A percentile compares a stretch with the other conserved stretches of the same genome.
These are phyloP conservation scores for Apiotrichum siamense DNA, from an alignment of 1,284 basidiomycete genomes.

Conservation along the genomic window DNA sequence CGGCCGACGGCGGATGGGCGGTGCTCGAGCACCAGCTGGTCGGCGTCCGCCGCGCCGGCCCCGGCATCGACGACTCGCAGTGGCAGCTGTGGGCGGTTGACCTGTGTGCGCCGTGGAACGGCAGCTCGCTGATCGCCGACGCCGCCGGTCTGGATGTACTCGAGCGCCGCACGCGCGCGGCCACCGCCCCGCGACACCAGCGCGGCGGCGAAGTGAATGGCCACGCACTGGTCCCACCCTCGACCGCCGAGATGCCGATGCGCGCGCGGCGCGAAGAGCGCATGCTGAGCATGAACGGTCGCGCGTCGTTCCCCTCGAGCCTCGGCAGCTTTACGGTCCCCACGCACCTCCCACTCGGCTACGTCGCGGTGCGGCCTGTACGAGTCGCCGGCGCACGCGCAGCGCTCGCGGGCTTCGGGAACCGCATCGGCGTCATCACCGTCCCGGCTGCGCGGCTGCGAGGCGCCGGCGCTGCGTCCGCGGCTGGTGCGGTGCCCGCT, in stretches of 20 bases:
- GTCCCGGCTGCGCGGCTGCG: not conserved
- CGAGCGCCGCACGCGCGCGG: conserved; percentile 7
- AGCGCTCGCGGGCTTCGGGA: conserved; percentile 36
- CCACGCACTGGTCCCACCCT: not conserved
- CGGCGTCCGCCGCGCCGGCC: conserved; percentile 24
- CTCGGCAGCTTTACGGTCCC: conserved; percentile 24
- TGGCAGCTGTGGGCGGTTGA: conserved; percentile 39
- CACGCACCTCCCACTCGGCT: conserved; percentile 29
- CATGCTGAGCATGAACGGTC: conserved; percentile 33
- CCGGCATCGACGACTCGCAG: conserved; percentile 36
- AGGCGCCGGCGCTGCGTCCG: not conserved
- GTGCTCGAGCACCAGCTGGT: conserved; percentile 21
- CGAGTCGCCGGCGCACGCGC: conserved; percentile 7
- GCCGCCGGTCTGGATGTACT: conserved; percentile 16
- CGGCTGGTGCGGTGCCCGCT: too few species aligned
- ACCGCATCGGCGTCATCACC: conserved; percentile 34
- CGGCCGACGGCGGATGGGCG: conserved; percentile 22
- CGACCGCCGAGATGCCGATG: conserved; percentile 21
- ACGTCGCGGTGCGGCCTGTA: conserved; percentile 30
- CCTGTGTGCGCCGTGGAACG: conserved; percentile 31
- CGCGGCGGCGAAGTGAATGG: too few species aligned
- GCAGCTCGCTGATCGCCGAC: conserved; percentile 25
- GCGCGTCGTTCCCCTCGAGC: conserved; percentile 29
- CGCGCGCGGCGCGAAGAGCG: conserved; percentile 30
- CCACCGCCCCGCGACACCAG: not conserved